Base-by-base conservation (phyloP, 805 yeast genomes). In the Torulaspora maleeae region DNA sequence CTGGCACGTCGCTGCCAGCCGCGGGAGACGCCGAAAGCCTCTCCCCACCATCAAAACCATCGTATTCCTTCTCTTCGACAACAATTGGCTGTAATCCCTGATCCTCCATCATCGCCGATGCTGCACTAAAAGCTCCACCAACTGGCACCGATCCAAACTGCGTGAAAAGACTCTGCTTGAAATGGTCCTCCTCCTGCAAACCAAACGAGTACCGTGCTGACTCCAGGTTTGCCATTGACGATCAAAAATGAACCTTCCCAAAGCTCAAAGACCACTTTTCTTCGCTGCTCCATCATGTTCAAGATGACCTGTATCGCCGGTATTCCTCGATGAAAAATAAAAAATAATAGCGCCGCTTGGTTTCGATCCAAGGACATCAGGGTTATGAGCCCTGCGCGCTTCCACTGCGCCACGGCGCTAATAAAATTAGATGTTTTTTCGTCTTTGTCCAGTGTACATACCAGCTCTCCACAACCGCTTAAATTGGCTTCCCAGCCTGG, bases 301-400 rank as follows among this genome's bases (percentile, higher is more conserved):
- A 3, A 10, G 5, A 13, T 22, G 10, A 20, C 28, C 22, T 36
- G n/a, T n/a, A 25, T 36, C 27, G 27, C 38, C 28, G 27, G 9
- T n/a, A 33, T 17, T 33, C 27, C 16, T 13, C 24, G 13, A 12
- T 5, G 13, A 30, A 38, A 35, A 34, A 43, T 39, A 50, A 53
- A 53, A 59, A 50, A 46, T 58, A 57, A 29, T 83, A 84, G 93
- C 93, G 87, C 84, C 84, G 88, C 87, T 78, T 72, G 86, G 93
- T 85, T 83, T 85, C 95, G 95, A 85, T 85, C 95, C 89, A 74
- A 79, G 89, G 95, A 83, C 91, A 82, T 85, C 91, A 84, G 93
- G 91, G 95, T 85, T 85, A 85, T 85, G 95, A 85, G 95, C 95
- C 93, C 93, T 83, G 91, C 91, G 91, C 93, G 93, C 91, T 85